phyloP scores from a whole-genome alignment of 495 filamentous ascomycete species.

The Trichoderma virens region DNA sequence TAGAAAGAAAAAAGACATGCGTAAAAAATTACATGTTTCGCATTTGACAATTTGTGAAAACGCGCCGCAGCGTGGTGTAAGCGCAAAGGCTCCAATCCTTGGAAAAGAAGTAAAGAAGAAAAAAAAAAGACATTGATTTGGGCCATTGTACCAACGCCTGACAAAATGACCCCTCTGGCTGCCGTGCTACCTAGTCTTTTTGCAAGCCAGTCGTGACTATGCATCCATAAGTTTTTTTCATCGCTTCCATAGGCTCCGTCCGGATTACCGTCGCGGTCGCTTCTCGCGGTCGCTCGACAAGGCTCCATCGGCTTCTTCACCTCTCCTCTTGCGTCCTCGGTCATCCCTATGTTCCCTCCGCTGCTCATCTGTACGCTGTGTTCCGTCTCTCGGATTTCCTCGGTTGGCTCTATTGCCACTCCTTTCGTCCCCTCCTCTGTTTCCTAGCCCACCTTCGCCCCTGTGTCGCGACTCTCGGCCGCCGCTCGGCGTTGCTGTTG shows the following conservation, averaged over 20 bases:
- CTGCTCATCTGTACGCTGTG: conserved; percentile 4
- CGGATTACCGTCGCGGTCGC: conserved; percentile 15
- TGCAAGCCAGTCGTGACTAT: too few relatives aligned
- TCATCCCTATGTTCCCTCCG: conserved; percentile 8
- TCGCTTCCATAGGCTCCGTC: not conserved
- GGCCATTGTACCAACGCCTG: not conserved
- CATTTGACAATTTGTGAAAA: not conserved
- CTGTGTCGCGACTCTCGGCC: not conserved
- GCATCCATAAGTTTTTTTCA: not conserved
- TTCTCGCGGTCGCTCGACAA: conserved; percentile 20
- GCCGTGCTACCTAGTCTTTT: not conserved
- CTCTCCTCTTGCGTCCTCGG: conserved; percentile 5
- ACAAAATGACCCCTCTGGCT: not conserved
- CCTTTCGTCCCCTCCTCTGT: not conserved
- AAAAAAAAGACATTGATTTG: not conserved
- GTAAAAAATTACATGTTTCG: not conserved
- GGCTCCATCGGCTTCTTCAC: conserved; percentile 13
- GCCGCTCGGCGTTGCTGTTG: conserved; percentile 3
- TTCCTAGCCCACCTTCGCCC: not conserved
- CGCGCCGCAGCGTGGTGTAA: not conserved
- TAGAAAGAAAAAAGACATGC: not conserved
- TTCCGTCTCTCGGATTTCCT: not conserved
- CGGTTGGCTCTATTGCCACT: not conserved
- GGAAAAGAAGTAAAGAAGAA: not conserved
- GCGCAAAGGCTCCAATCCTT: not conserved